Conservation (phyloP, 768 basidiomycete genomes). For the Leccinum subtestaceum region DNA sequence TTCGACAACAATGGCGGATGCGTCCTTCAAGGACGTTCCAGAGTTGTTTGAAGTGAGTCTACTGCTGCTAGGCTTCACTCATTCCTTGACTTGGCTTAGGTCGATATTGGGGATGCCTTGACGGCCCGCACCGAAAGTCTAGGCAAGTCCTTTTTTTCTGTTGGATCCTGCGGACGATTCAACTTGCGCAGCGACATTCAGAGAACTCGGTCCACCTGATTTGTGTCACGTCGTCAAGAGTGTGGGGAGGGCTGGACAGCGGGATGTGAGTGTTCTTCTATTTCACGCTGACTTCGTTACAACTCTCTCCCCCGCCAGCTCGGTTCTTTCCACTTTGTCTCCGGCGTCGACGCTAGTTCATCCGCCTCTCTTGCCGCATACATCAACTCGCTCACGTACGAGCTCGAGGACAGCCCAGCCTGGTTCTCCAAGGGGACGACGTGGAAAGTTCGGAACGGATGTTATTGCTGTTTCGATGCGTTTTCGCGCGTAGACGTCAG, state of each 20-base stretch:
- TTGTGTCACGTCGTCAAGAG: constrained; percentile 94
- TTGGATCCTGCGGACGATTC: background rate
- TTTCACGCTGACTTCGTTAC: background rate
- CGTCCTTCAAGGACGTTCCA: constrained; percentile 88
- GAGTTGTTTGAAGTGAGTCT: constrained; percentile 88
- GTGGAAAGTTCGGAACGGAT: constrained; percentile 93
- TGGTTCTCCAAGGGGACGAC: constrained; percentile 86
- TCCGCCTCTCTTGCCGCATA: constrained; percentile 97
- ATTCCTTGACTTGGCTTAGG: constrained; percentile 38
- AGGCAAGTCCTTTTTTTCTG: constrained; percentile 51
- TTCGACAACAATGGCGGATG: constrained; percentile 51
- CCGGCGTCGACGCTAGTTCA: constrained; percentile 98
- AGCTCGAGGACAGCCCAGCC: constrained; percentile 83
- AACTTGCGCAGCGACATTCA: constrained; percentile 72
- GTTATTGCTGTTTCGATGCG: constrained; percentile 97
- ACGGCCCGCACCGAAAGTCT: constrained; percentile 89
- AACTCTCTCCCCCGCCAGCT: constrained; percentile 47
- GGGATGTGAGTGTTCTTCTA: constrained; percentile 65
- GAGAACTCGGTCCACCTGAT: constrained; percentile 97
- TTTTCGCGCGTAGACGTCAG: constrained; percentile 96
- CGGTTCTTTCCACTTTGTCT: constrained; percentile 96
- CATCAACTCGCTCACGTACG: constrained; percentile 96
- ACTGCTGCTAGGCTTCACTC: constrained; percentile 2
- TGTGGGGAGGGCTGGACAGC: constrained; percentile 75
- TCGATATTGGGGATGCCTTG: constrained; percentile 87